phyloP scores from a whole-genome alignment of 805 yeast species.

The Suhomyces kilbournensis region DNA sequence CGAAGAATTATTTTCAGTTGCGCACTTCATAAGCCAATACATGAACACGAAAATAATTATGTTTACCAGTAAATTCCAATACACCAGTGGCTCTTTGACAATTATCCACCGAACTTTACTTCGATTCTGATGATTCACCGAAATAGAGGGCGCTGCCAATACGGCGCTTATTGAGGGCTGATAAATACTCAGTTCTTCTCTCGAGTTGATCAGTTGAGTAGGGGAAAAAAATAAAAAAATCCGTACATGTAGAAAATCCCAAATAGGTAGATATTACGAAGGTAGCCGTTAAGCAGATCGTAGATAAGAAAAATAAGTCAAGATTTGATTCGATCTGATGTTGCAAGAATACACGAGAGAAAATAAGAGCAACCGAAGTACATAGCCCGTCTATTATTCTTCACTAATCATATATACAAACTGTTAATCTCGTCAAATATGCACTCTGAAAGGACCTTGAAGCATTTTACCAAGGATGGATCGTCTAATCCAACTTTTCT shows the following conservation, averaged over 20 bases:
- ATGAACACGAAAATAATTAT: background rate
- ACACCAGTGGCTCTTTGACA: background rate
- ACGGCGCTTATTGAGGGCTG: no score
- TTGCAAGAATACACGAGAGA: background rate
- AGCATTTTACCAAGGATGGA: background rate
- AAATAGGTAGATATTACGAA: no score
- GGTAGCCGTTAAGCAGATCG: background rate
- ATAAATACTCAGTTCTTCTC: no score
- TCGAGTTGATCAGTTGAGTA: no score
- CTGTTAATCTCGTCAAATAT: conserved; percentile 4
- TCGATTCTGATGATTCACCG: no score
- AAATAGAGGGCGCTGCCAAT: no score
- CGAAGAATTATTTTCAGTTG: background rate
- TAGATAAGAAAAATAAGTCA: background rate
- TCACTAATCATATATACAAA: background rate
- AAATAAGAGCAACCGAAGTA: background rate
- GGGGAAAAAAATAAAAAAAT: no score
- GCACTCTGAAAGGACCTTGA: conserved; percentile 5
- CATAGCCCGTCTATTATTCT: background rate
- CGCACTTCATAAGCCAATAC: background rate
- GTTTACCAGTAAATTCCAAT: background rate
- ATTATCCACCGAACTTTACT: background rate
- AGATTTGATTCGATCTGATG: background rate
- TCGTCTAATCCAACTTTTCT: background rate
- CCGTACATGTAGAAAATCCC: no score